Base-by-base conservation (phyloP, 2,329 filamentous ascomycete species). In the Proliferodiscus dingleyae region DNA sequence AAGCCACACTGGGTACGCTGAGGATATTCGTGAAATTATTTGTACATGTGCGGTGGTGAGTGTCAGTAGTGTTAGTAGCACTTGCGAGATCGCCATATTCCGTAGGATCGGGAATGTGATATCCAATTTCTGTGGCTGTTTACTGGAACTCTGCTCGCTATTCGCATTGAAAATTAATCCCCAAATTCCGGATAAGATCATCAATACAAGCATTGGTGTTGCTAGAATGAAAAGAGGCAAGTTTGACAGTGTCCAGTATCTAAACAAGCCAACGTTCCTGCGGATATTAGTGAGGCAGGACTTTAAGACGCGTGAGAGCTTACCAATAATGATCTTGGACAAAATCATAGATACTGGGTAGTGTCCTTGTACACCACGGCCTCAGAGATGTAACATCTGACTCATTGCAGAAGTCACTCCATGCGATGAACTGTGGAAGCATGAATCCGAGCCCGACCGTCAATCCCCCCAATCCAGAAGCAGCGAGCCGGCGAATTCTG, bases 301-400 rank as follows among this genome's bases (percentile, higher is more conserved):
- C 5, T 18, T 23, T 22, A 16, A 21, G 19, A 10, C 19, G 16
- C 32, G 16, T 21, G 10, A 38, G 13, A 22, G 66, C 80, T 65
- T 74, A 95, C 90, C 93, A 98, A 66, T 98, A 97, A 59, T 87
- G 73, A 37, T 75, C 74, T 63, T 98, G 93, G 2, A 97, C 91
- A 72, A 86, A 97, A 0, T 81, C 76, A 67, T 95, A 97, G 49
- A 98, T 90, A 63, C 89, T 95, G 3, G 93, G 93, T 10, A 90
- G 52, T n/a, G 68, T 64, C 15, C 71, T 73, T 16, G 66, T 62
- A 64, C 93, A 98, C 93, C 93, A 98, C 3, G 81, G 77, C 46
- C 87, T 71, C 30, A 58, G 24, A 6, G 22, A 47, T 15, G 60
- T n/a, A 11, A 45, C 60, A 6, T 57, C 56, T 34, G 61, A 59